phyloP scores from a whole-genome alignment of 2,329 filamentous ascomycete genomes.

The Didymellaceae sp. region DNA sequence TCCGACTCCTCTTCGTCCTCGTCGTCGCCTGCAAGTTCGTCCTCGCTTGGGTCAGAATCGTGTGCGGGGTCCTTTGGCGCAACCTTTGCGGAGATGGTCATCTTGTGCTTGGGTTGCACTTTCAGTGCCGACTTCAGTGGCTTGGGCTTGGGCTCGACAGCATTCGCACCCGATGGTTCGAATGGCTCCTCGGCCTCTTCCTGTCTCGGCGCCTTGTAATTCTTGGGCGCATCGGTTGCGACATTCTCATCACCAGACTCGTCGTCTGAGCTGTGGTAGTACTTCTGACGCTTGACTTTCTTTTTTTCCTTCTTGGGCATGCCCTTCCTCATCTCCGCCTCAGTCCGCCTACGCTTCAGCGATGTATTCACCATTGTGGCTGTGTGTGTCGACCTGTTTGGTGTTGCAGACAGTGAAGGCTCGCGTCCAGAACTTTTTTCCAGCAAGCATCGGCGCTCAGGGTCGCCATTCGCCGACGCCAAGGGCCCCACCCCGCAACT shows the following conservation, averaged over 20 bases:
- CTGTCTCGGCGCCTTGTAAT: slow-evolving; percentile 59
- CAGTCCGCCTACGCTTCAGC: slow-evolving; percentile 64
- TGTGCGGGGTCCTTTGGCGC: slow-evolving; percentile 39
- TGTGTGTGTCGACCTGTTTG: slow-evolving; percentile 11
- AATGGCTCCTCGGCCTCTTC: slow-evolving; percentile 50
- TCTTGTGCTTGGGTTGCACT: slow-evolving; percentile 32
- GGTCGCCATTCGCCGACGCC: slow-evolving; percentile 36
- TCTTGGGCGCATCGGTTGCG: slow-evolving; percentile 41
- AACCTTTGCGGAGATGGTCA: slow-evolving; percentile 32
- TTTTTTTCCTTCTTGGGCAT: slow-evolving; percentile 60
- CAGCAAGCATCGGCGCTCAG: slow-evolving; percentile 30
- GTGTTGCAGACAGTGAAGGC: slow-evolving; percentile 3
- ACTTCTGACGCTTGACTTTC: slow-evolving; percentile 67
- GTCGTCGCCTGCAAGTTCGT: slow-evolving; percentile 20
- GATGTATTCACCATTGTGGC: slow-evolving; percentile 49
- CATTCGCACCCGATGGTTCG: slow-evolving; percentile 33
- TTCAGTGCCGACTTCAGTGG: slow-evolving; percentile 22
- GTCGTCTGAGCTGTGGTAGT: slow-evolving; percentile 70
- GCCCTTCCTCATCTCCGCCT: slow-evolving; percentile 64
- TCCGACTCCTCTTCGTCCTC: not conserved
- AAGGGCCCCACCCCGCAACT: slow-evolving; percentile 30
- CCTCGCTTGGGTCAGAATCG: slow-evolving; percentile 34
- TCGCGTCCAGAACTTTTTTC: slow-evolving; percentile 19
- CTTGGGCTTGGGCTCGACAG: slow-evolving; percentile 25
- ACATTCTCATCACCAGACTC: slow-evolving; percentile 60